phyloP scores from a whole-genome alignment of 176 grass and related monocot species.

The Hordeum marinum region DNA sequence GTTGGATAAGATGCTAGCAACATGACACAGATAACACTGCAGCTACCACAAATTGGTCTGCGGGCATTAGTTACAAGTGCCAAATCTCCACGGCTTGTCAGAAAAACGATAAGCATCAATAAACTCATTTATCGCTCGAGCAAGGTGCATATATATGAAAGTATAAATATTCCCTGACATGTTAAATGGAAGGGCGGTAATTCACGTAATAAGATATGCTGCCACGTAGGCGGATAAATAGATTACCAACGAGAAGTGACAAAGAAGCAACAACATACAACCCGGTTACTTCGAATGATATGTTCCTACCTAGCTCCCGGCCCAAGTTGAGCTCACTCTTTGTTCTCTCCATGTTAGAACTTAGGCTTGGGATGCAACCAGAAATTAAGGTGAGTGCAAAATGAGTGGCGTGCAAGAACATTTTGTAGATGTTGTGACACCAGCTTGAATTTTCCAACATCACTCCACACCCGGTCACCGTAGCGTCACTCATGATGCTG shows the following conservation, averaged over 20 bases:
- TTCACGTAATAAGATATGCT: not conserved
- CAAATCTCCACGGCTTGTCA: no score
- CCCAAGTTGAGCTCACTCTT: not conserved
- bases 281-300: not conserved
- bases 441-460: not conserved
- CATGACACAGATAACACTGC: no score
- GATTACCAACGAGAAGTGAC: not conserved
- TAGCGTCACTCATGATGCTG: no score
- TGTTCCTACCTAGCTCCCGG: not conserved
- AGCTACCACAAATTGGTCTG: not conserved
- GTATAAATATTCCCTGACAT: not conserved
- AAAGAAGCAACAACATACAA: not conserved
- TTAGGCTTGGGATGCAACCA: not conserved
- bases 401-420: not conserved
- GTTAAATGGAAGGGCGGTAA: not conserved
- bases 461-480: no score
- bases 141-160: not conserved
- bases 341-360: not conserved
- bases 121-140: not conserved
- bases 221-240: not conserved
- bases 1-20: no score
- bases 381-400: not conserved
- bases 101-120: not conserved
- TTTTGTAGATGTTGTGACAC: not conserved
- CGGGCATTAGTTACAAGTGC: not conserved